These are phyloP conservation scores for Asclepias syriaca DNA, from an alignment of 257 asterid genomes.

Conservation along the genomic window DNA sequence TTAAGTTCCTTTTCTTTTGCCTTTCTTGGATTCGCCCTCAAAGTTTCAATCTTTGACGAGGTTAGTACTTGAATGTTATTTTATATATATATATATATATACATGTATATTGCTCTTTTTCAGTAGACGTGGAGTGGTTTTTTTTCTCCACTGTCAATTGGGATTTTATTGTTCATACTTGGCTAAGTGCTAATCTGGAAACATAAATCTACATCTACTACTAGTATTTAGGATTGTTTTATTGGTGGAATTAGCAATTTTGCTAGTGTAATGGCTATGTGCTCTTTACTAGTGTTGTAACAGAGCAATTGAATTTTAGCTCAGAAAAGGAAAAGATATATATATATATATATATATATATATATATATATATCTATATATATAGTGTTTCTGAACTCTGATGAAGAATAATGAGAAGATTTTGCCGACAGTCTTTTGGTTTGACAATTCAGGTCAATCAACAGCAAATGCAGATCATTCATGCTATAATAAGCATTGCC, in stretches of 20 bases:
- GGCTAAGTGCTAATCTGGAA: no score
- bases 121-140: neutral
- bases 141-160: no score
- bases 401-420: no score
- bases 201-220: no score
- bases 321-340: no score
- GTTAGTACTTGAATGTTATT: neutral
- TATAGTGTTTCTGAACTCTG: no score
- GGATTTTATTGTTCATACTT: neutral
- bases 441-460: neutral
- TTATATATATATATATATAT: no score
- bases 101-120: neutral
- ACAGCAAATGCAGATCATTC: neutral
- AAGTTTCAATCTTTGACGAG: conserved; percentile 11
- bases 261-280: neutral
- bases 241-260: neutral
- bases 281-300: neutral
- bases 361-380: no score
- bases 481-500: neutral
- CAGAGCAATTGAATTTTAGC: neutral
- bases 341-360: no score
- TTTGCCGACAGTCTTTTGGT: neutral
- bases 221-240: neutral
- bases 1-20: neutral
- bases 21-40: neutral